These are phyloP conservation scores for Adenanthera pavonina DNA, from an alignment of 306 rosid species.

Conservation along the genomic window DNA sequence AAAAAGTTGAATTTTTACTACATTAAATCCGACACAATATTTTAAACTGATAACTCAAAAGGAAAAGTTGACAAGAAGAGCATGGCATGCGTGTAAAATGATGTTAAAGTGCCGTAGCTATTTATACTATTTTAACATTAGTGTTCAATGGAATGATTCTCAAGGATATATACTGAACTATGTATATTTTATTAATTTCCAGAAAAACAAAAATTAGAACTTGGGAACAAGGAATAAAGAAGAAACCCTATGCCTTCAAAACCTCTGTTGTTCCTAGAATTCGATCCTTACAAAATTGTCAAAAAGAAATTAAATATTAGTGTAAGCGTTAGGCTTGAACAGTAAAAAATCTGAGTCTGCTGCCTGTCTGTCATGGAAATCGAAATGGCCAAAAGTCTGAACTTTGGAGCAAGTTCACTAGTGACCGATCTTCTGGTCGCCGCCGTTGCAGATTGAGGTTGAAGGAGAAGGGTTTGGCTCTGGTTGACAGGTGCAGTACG, in stretches of 20 bases:
- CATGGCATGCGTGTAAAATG: neutral
- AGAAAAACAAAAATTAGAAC: neutral
- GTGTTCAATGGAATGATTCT: neutral
- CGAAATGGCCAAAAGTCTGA: too few relatives aligned
- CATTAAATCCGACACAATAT: neutral
- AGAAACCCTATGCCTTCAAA: neutral
- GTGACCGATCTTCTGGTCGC: neutral
- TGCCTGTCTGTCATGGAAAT: too few relatives aligned
- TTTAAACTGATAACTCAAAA: neutral
- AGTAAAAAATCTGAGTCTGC: too few relatives aligned
- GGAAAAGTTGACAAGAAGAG: neutral
- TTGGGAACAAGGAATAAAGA: neutral
- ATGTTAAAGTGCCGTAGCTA: neutral
- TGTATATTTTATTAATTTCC: neutral
- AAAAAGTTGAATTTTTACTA: neutral
- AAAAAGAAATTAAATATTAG: too few relatives aligned
- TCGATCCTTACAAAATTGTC: too few relatives aligned
- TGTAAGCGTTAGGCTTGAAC: too few relatives aligned
- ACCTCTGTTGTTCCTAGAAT: too few relatives aligned
- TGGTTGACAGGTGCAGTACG: conserved; percentile 8
- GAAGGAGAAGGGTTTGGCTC: neutral
- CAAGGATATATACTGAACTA: neutral
- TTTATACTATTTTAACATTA: neutral
- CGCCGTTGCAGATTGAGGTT: neutral
- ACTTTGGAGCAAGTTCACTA: neutral